A percentile compares a stretch with the other conserved stretches of the same genome.
These are phyloP conservation scores for Antitrichia curtipendula DNA, from an alignment of 225 moss, liverwort and hornwort species.

Conservation along the genomic window DNA sequence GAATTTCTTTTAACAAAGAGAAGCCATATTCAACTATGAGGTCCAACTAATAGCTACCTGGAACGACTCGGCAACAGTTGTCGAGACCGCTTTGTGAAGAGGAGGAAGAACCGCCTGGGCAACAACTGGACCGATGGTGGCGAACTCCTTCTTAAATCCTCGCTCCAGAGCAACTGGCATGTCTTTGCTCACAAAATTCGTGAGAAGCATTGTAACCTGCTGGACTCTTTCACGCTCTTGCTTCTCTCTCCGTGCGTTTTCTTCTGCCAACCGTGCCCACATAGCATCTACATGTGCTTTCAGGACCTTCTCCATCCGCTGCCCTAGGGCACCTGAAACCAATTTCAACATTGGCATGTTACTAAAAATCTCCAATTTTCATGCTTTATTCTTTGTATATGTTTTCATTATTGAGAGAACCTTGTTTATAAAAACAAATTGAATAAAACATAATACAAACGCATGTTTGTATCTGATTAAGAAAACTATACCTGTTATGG, in stretches of 20 bases:
- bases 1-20: background rate
- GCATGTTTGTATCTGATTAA: background rate
- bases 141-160: constrained; percentile 81
- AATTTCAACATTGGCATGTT: background rate
- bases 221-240: constrained; percentile 82
- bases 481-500: background rate
- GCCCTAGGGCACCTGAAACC: constrained; percentile 49
- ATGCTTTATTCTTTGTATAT: background rate
- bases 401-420: background rate
- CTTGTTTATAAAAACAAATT: background rate
- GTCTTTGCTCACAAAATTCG: constrained; percentile 79
- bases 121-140: constrained; percentile 64
- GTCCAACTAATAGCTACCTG: constrained; percentile 35
- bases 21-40: background rate
- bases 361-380: background rate
- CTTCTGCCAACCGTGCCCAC: constrained; percentile 94
- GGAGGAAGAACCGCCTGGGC: constrained; percentile 65
- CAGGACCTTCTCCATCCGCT: constrained; percentile 78
- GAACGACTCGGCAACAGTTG: constrained; percentile 65
- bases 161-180: constrained; percentile 80
- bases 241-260: constrained; percentile 72
- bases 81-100: constrained; percentile 66
- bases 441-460: background rate
- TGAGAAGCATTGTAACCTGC: constrained; percentile 65
- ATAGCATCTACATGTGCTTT: constrained; percentile 92